Base-by-base conservation (phyloP, 1,284 basidiomycete species). In the Caloboletus inedulis region DNA sequence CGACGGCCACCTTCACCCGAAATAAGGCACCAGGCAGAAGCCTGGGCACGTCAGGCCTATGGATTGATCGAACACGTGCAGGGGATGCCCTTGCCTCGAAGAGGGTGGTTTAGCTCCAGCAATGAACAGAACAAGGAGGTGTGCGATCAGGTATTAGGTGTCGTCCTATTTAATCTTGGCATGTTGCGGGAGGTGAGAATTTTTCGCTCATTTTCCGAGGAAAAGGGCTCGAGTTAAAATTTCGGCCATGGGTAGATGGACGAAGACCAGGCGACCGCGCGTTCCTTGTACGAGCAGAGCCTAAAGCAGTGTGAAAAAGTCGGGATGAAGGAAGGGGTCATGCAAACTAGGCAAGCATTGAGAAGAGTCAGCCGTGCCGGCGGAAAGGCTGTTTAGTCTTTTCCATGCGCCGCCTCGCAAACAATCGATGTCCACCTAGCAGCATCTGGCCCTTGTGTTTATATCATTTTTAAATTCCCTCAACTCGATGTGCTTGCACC, bases 81-180 rank as follows among this genome's bases (percentile, higher is more conserved):
- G 42, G 57, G 21, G 51, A 54, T 10, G 40, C 59, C 62, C 42
- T 29, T 50, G 37, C 47, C 63, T 62, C 63, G 34, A 62, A 61
- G 47, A 61, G 52, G 57, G 10, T 70, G 66, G 65, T 62, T 70
- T 31, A 44, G 43, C 14, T 51, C 51, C 4, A 18, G 43, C 27
- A 47, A 19, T 30, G 55, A 54, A 13, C 47, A 49, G n/a, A 55
- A 14, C 34, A 55, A 41, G 50, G 65, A 65, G 13, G 54, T 69
- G 0, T 89, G 87, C 54, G 82, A 87, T 52, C 69, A 78, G 37
- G 79, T 78, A 0, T 75, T 82, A 33, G 81, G 79, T 3, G 81
- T 79, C 3, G 74, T 81, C 21, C 62, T 87, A 19, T 88, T 80
- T 62, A 89, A 88, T 56, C 68, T 85, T 33, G 87, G 78, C 3